phyloP scores from a whole-genome alignment of 2,329 filamentous ascomycete species.

The Ophiostoma montium region DNA sequence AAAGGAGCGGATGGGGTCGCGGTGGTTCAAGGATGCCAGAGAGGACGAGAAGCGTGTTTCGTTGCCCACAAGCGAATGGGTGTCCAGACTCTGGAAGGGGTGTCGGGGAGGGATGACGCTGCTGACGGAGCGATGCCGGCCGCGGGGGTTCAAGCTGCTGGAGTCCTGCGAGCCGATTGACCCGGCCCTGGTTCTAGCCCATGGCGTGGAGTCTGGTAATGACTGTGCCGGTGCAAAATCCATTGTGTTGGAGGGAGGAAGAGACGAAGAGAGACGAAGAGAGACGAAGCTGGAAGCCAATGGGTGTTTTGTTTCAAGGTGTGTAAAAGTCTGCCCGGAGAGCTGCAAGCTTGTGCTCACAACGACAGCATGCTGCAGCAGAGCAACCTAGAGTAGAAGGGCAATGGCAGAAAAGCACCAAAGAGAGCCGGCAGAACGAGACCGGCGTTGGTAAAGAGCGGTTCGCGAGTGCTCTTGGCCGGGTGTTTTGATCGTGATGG shows the following conservation, averaged over 20 bases:
- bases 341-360: constrained; percentile 2
- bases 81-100: constrained; percentile 2
- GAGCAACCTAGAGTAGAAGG: neutral
- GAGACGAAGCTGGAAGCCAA: neutral
- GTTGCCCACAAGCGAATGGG: constrained; percentile 7
- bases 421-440: too few relatives aligned
- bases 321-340: constrained; percentile 1
- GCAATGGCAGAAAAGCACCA: too few relatives aligned
- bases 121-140: constrained; percentile 14
- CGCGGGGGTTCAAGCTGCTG: constrained; percentile 2
- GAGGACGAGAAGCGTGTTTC: constrained; percentile 25
- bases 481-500: too few relatives aligned
- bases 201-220: constrained; percentile 27
- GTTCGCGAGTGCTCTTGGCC: too few relatives aligned
- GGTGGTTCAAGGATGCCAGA: constrained; percentile 28
- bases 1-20: constrained; percentile 58
- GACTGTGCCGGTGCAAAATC: neutral
- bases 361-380: constrained; percentile 5
- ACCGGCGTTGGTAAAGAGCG: neutral
- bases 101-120: constrained; percentile 19
- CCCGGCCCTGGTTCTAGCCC: constrained; percentile 27
- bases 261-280: neutral
- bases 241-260: neutral
- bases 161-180: constrained; percentile 19
- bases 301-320: neutral